Base-by-base conservation (phyloP, 345 rosid species). In the Eutrema japonicum region DNA sequence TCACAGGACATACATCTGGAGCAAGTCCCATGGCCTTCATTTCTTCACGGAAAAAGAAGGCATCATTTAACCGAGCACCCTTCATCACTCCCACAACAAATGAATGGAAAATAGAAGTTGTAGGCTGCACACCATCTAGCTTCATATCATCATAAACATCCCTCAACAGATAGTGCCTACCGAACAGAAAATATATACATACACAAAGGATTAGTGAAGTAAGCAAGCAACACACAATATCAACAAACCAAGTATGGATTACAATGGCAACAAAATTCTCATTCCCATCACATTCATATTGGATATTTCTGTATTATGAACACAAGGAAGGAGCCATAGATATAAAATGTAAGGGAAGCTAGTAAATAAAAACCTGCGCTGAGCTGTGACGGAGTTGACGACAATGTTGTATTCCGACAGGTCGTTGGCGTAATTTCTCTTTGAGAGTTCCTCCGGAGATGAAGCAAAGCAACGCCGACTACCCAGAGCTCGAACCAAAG, bases 61-160 rank as follows among this genome's bases (percentile, higher is more conserved):
- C 93, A 58, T 92, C 98, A 53, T 79, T 90, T 85, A 95, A 71
- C 33, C 96, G 93, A 52, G 94, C 82, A 6, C 96, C 92, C 79
- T 84, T 92, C 98, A 92, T 90, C 27, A 91, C 87, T 61, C 98
- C 99, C 55, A 85, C 82, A 10, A 90, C 83, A 85, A 92, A 78
- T 11, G 96, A 85, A 73, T 87, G 89, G 72, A 95, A 92, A 30
- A 79, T 76, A 63, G 92, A 97, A 66, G 91, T 77, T 35, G 81
- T 82, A 10, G 99, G 99, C 74, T 90, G 90, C 74, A 95, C 96
- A 36, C 96, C 98, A 71, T 95, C 99, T 59, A 95, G 81, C 89
- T 84, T 75, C 99, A 92, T 85, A 76, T 95, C 99, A 74, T 87
- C 96, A 58, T 88, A 88, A 10, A 78, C 97, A 76, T 92, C 98